phyloP scores from a whole-genome alignment of 805 yeast genomes.

The Zygoascus tannicola region DNA sequence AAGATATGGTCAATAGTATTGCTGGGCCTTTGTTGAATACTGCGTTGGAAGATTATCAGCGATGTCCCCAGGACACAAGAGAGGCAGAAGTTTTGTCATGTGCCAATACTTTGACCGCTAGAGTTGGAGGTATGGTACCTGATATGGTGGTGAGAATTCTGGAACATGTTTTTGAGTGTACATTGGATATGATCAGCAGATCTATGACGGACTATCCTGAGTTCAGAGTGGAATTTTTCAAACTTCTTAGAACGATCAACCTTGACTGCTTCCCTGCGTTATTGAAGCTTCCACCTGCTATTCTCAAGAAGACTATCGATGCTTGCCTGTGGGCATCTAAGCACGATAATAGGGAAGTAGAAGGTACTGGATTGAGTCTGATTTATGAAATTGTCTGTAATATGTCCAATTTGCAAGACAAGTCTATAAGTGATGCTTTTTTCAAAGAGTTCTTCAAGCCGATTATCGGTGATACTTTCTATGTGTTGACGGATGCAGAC shows the following conservation, averaged over 20 bases:
- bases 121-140: slow-evolving; percentile 81
- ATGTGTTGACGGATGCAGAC: slow-evolving; percentile 90
- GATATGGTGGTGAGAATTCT: slow-evolving; percentile 81
- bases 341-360: slow-evolving; percentile 95
- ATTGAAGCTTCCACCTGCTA: slow-evolving; percentile 79
- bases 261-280: slow-evolving; percentile 77
- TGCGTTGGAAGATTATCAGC: slow-evolving; percentile 78
- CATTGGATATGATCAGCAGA: slow-evolving; percentile 89
- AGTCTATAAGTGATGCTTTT: slow-evolving; percentile 72
- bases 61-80: slow-evolving; percentile 90
- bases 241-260: slow-evolving; percentile 78
- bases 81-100: slow-evolving; percentile 96
- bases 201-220: slow-evolving; percentile 97
- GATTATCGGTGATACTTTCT: slow-evolving; percentile 84
- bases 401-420: slow-evolving; percentile 56
- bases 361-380: slow-evolving; percentile 77
- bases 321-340: slow-evolving; percentile 98
- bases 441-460: slow-evolving; percentile 83
- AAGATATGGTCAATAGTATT: slow-evolving; percentile 74
- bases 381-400: slow-evolving; percentile 77
- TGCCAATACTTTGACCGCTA: slow-evolving; percentile 79
- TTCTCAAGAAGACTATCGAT: slow-evolving; percentile 82
- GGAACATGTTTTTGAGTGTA: slow-evolving; percentile 87
- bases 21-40: slow-evolving; percentile 77
- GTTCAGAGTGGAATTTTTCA: slow-evolving; percentile 93